Evolutionary conservation across 2,329 filamentous ascomycete species (phyloP), one percentile per base, ranked within the genome.

Genomic region (Fonsecaea multimorphosa): DNA sequence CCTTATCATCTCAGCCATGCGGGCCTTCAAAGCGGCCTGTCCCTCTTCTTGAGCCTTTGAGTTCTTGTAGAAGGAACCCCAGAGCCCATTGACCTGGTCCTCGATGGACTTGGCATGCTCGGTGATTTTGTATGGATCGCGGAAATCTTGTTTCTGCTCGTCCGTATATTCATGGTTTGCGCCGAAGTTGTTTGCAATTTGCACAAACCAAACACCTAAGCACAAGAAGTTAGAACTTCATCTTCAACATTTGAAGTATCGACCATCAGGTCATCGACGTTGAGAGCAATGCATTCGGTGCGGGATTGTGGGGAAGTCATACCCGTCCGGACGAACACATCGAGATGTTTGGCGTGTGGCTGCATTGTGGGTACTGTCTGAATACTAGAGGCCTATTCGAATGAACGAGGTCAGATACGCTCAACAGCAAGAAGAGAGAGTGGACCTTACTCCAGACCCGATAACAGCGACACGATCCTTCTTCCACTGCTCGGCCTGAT

Each of bases 1-100:
- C 66, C 82, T 84, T 71, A 86, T 83, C 59, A 78, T 79, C 65
- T 84, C 81, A 12, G 75, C 76, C 82, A 84, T 85, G 14, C 81
- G 76, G 3, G 74, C 72, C 27, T 71, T 71, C 63, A 83, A 81
- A 4, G 77, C 49, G 51, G 78, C 70, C 64, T 80, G 77, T 0
- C 73, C 76, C 16, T 66, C 67, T 12, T 76, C 76, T 65, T 85
- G 83, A 7, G 61, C 72, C 62, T 79, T 74, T 4, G 77, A 78
- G 3, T 74, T 78, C 1, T 74, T 73, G 69, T 83, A 84, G 67
- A 85, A 84, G 1, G 73, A 62, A 8, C 76, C 77, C 81, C 81
- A 85, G 0, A 82, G 58, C 1, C 78, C 78, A 66, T 84, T 85
- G 38, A 85, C 73, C 65, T 82, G 77, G 59, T 77, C 75, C 66